Percentiles rank a stretch among this genome's conserved stretches.
These are phyloP conservation scores for Neonectria coccinea DNA, from an alignment of 2,329 filamentous ascomycete genomes.

Conservation along the genomic window DNA sequence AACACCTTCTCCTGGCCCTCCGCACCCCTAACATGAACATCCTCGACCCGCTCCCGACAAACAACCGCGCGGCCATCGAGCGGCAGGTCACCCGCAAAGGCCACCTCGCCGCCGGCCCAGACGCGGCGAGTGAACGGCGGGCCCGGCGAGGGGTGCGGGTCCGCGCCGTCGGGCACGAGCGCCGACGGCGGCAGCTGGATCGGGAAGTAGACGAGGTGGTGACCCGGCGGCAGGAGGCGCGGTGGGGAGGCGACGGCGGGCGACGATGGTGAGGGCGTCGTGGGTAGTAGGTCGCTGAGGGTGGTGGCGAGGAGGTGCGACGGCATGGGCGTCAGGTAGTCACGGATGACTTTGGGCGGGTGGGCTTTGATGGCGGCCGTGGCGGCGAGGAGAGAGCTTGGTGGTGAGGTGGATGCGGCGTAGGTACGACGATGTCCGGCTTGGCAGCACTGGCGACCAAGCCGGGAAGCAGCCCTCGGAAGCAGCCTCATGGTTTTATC, in stretches of 20 bases:
- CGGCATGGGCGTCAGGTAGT: constrained; percentile 66
- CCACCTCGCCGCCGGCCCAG: constrained; percentile 86
- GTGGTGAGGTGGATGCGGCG: constrained; percentile 1
- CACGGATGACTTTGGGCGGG: constrained; percentile 53
- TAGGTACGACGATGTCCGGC: constrained; percentile 21
- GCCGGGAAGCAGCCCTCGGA: background rate
- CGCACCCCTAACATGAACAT: constrained; percentile 51
- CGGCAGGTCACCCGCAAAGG: constrained; percentile 57
- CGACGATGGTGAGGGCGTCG: constrained; percentile 23
- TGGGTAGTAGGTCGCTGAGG: constrained; percentile 66
- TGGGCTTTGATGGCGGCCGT: constrained; percentile 42
- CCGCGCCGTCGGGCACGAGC: constrained; percentile 86
- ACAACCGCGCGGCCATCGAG: constrained; percentile 55
- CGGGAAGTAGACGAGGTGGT: constrained; percentile 92
- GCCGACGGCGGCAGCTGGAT: constrained; percentile 69
- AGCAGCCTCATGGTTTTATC: constrained; percentile 12
- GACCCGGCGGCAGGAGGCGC: constrained; percentile 69
- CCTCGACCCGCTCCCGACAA: constrained; percentile 61
- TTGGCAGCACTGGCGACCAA: constrained; percentile 26
- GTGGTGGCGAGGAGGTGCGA: constrained; percentile 74
- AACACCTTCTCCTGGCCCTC: constrained; percentile 59
- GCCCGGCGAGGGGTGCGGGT: constrained; percentile 81
- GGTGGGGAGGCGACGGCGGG: constrained; percentile 41
- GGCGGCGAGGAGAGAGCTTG: constrained; percentile 29
- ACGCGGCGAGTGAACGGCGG: constrained; percentile 79